Evolutionary conservation across 768 basidiomycete genomes (phyloP), one percentile per base, ranked within the genome.

Genomic region (Termitomyces sp.): DNA sequence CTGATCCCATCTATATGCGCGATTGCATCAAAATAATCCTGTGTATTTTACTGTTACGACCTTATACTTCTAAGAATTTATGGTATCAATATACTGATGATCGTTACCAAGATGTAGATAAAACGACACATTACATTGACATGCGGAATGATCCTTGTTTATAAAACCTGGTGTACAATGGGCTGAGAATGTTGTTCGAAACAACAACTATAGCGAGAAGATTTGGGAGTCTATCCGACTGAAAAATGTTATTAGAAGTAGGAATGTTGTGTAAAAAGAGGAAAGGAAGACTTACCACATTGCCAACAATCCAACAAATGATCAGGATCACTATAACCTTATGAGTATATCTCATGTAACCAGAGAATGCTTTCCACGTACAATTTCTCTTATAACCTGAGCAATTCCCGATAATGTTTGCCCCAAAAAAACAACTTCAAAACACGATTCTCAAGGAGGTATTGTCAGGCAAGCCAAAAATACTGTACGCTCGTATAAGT

Each of bases 221-320:
- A 70, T 19, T 67, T 57, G 1, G 57, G 65, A 43, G 72, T 68
- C 71, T 69, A 76, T 9, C 73, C 73, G 33, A 75, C 74, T 75
- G 33, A 23, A 2, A 23, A 23, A 23, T 1, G 2, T 23, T 23
- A 23, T 23, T 23, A 6, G 30, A 41, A 33, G 40, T 9, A 35
- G 30, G 23, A 15, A 44, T 15, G 15, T n/a, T 14, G 17, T 14
- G 9, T 8, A 8, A 21, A 19, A 37, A 46, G 10, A 38, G 5
- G 14, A 19, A 15, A 23, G n/a, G 15, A 48, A 31, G 5, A 68
- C 73, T 64, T 40, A 75, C 76, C 76, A 59, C 78, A 78, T 33
- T 78, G 78, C 78, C 78, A 80, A 58, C 79, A 79, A 56, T 79
- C 78, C 6, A 80, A 63, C 33, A 78, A 66, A 15, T 71, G 71